Percentiles rank a stretch among this genome's conserved stretches.
phyloP scores from a whole-genome alignment of 352 stramenopile genomes.

The Albugo laibachii region DNA sequence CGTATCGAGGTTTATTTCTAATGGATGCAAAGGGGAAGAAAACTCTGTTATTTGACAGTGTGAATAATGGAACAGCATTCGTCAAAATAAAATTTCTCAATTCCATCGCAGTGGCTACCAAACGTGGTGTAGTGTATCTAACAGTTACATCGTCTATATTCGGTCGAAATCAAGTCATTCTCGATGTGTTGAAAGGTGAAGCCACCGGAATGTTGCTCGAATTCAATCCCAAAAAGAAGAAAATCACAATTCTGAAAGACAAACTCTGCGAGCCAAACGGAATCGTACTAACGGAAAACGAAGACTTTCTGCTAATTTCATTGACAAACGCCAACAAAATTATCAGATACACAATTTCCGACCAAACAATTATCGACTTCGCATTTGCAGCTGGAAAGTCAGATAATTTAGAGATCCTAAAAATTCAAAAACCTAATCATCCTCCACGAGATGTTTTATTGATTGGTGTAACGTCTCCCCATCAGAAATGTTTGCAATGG shows the following conservation, averaged over 20 bases:
- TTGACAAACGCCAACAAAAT: slow-evolving; percentile 36
- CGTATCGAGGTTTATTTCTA: slow-evolving; percentile 33
- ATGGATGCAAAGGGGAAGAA: slow-evolving; percentile 29
- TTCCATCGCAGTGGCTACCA: slow-evolving; percentile 16
- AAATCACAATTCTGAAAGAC: slow-evolving; percentile 12
- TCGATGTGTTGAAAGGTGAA: slow-evolving; percentile 26
- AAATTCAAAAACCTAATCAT: slow-evolving; percentile 3
- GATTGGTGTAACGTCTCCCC: slow-evolving; percentile 15
- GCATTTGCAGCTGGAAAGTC: slow-evolving; percentile 31
- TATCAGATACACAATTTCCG: slow-evolving; percentile 22
- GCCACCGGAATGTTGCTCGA: slow-evolving; percentile 25
- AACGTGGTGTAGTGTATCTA: slow-evolving; percentile 27
- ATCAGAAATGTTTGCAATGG: slow-evolving; percentile 11
- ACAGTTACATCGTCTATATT: slow-evolving; percentile 33
- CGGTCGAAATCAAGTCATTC: slow-evolving; percentile 17
- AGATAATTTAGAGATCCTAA: slow-evolving; percentile 26
- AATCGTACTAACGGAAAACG: slow-evolving; percentile 19
- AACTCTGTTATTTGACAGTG: slow-evolving; percentile 29
- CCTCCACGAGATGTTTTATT: slow-evolving; percentile 22
- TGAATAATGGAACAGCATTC: slow-evolving; percentile 10
- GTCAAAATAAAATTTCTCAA: slow-evolving; percentile 20
- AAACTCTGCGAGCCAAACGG: slow-evolving; percentile 27
- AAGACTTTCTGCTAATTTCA: slow-evolving; percentile 18
- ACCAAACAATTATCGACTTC: slow-evolving; percentile 25
- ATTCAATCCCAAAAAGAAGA: slow-evolving; percentile 15